Evolutionary conservation across 2,329 filamentous ascomycete genomes (phyloP), one percentile per base, ranked within the genome.

Genomic region (Byssothecium circinans): DNA sequence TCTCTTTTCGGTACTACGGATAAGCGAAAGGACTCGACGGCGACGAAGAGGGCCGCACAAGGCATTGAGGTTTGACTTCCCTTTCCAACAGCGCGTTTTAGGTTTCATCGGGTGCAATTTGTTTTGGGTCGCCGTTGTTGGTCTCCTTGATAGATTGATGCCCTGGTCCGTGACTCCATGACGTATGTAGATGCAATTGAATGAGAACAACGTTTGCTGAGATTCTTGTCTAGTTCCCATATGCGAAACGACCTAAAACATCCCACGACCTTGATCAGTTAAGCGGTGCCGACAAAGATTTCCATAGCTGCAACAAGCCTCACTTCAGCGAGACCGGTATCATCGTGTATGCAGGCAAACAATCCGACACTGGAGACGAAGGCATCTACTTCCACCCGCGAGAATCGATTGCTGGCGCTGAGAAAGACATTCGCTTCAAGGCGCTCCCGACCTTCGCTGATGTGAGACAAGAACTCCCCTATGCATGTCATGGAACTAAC

Each of bases 11-110:
- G 88, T 83, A 87, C 64, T 40, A 57, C 61, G 32, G 58, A 72
- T 80, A 84, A 54, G 69, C 72, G 60, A 32, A 84, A 82, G 75
- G 79, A 79, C 54, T 43, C 49, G 47, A 27, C 50, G 72, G 12
- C 22, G 22, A 41, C 75, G 43, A 81, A 71, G 64, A 53, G 69
- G 60, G 83, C 83, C 58, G 74, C 73, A 62, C 78, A 78, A 74
- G 87, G 88, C 67, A 88, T 92, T 73, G 86, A 97, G 91, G 94
- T 97, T 84, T 87, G 92, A 92, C 73, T 77, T 69, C 70, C 71
- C 72, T 65, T 66, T 72, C 72, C 58, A 61, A 61, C 62, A 60
- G 17, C 17, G 18, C 61, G 58, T 64, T 60, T 54, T 49, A 49
- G 29, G 56, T 64, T 56, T 61, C 65, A 52, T 65, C 44, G 43